Base-by-base conservation (phyloP, 1,284 basidiomycete species). In the Ustilago nuda region DNA sequence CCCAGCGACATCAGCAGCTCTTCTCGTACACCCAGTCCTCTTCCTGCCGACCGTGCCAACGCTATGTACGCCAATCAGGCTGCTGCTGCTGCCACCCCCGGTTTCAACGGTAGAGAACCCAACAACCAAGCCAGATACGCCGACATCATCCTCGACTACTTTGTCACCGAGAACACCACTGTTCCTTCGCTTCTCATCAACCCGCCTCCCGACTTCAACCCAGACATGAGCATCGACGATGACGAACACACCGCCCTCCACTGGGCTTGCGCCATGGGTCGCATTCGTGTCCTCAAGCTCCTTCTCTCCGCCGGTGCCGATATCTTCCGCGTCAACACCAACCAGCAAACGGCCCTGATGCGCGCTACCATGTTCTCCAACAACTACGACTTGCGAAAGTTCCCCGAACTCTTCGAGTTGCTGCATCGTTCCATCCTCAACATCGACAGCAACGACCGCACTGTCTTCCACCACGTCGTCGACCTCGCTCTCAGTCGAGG, bases 201-300 rank as follows among this genome's bases (percentile, higher is more conserved):
- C 53, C 97, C 96, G 4, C 95, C 97, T 3, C 85, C 90, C 50
- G 94, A 98, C 87, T 97, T 98, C 86, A 94, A 99, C 85, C 92
- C 97, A 8, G 95, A 99, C 84, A 93, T 95, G 88, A 91, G 92
- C 55, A 99, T 99, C 76, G 97, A 99, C 87, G 97, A 99, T 79
- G 97, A 99, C 84, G 95, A 95, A 0, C 97, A 99, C 86, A 98
- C 96, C 0, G 92, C 97, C 23, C 87, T 99, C 19, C 97, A 99
- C 85, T 99, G 97, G 97, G 97, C 96, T 2, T 97, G 94, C 81
- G 97, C 97, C 11, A 99, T 99, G 96, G 97, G 97, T 36, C 92
- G 97, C 57, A 92, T 98, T 66, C 92, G 96, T 48, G 93, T 99
- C 74, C 94, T 99, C 80, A 99, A 98, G 86, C 89, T 99, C 5